phyloP scores from a whole-genome alignment of 1,139 yeast species.

The Geotrichum cucujoidarum region DNA sequence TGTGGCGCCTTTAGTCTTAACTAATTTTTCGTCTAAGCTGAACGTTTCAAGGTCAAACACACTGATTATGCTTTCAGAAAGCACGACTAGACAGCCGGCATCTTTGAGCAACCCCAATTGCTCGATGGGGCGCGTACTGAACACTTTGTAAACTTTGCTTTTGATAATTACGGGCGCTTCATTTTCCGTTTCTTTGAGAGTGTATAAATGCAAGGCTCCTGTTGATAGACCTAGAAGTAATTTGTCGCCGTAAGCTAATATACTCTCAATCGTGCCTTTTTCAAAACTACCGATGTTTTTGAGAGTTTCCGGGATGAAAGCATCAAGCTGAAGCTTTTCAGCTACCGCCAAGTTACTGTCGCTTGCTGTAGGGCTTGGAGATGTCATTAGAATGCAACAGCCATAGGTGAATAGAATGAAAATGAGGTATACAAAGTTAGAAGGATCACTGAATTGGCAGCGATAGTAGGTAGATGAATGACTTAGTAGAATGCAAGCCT shows the following conservation, averaged over 20 bases:
- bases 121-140: conserved; percentile 29
- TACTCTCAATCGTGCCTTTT: conserved; percentile 7
- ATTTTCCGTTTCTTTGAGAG: conserved; percentile 25
- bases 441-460: not conserved
- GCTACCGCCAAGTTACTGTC: not conserved
- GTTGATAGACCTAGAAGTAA: conserved; percentile 28
- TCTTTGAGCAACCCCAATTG: conserved; percentile 36
- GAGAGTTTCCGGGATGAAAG: conserved; percentile 1
- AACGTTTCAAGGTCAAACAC: conserved; percentile 36
- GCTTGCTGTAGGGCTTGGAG: not conserved
- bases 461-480: too few species aligned
- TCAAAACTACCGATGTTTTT: conserved; percentile 1
- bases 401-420: too few species aligned
- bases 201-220: conserved; percentile 29
- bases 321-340: not conserved
- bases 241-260: conserved; percentile 28
- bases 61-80: conserved; percentile 35
- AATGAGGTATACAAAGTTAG: too few species aligned
- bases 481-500: too few species aligned
- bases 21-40: conserved; percentile 33
- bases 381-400: too few species aligned
- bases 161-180: conserved; percentile 20
- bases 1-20: conserved; percentile 37
- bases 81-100: conserved; percentile 36
- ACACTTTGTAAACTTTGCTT: conserved; percentile 18